Percentiles rank a stretch among this genome's conserved stretches.
These are phyloP conservation scores for Podaxis rugospora DNA, from an alignment of 768 basidiomycete species.

Conservation along the genomic window DNA sequence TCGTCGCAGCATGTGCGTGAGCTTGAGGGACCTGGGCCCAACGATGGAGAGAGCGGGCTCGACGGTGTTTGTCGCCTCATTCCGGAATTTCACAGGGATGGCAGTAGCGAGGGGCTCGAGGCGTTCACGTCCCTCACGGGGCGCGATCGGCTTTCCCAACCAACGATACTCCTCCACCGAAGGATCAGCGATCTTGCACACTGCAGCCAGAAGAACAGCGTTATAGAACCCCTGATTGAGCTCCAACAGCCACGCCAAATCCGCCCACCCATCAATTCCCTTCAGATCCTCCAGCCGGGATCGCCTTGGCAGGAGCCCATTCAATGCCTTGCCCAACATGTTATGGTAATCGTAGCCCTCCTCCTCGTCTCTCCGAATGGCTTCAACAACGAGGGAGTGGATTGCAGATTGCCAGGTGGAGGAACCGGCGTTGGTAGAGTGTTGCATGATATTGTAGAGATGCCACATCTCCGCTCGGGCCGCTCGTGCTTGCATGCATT, in stretches of 20 bases:
- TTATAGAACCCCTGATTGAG: no score
- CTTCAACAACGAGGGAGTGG: conserved; percentile 20
- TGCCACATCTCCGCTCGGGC: conserved; percentile 14
- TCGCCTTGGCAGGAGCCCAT: conserved; percentile 20
- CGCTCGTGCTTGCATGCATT: conserved; percentile 8
- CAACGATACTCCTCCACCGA: no score
- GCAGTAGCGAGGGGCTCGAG: no score
- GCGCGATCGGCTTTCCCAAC: no score
- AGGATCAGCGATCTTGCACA: no score
- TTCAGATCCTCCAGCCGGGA: conserved; percentile 12
- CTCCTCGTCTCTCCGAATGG: conserved; percentile 18
- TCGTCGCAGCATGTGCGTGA: no score
- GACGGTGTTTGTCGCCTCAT: no score
- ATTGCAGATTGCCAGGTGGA: conserved; percentile 18
- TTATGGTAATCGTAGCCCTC: conserved; percentile 13
- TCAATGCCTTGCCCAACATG: conserved; percentile 19
- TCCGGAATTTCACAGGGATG: no score
- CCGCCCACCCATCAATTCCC: conserved; percentile 19
- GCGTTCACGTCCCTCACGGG: no score
- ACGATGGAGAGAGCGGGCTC: no score
- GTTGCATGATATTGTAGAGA: conserved; percentile 19
- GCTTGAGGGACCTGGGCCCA: no score
- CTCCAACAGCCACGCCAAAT: background rate
- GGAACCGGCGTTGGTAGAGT: conserved; percentile 15
- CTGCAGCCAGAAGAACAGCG: no score